Percentiles rank a stretch among this genome's conserved stretches.
Conservation (phyloP, 495 filamentous ascomycete genomes). For the Aspergillus olivimuriae region DNA sequence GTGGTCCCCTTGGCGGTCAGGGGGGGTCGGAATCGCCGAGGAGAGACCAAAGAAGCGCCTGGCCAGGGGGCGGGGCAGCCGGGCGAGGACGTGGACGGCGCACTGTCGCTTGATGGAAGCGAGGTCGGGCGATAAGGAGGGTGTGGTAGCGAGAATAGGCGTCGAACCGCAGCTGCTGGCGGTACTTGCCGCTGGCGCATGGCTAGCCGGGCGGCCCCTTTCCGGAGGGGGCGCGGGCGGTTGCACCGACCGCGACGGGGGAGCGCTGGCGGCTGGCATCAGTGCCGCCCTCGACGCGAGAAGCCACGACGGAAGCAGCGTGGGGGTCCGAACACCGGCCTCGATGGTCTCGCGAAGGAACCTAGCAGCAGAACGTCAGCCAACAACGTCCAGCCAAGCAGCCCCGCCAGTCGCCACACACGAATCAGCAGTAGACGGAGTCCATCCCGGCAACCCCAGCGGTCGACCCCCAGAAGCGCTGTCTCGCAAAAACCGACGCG, state of each 20-base stretch:
- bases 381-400: constrained; percentile 4
- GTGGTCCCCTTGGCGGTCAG: constrained; percentile 2
- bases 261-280: constrained; percentile 40
- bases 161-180: constrained; percentile 16
- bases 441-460: not conserved
- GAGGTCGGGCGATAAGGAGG: constrained; percentile 29
- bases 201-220: constrained; percentile 7
- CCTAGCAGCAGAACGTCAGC: constrained; percentile 36
- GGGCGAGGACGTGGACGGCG: constrained; percentile 43
- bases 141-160: constrained; percentile 6
- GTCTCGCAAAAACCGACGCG: too few species aligned
- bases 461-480: constrained; percentile 1
- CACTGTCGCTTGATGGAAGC: constrained; percentile 50
- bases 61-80: constrained; percentile 37
- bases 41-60: constrained; percentile 32
- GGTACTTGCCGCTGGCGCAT: constrained; percentile 17
- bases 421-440: constrained; percentile 2
- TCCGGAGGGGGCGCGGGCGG: constrained; percentile 14
- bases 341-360: constrained; percentile 68
- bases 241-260: constrained; percentile 28
- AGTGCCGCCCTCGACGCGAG: constrained; percentile 62
- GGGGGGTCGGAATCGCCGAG: constrained; percentile 9
- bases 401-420: too few species aligned
- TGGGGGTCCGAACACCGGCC: constrained; percentile 57
- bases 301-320: constrained; percentile 67